These are phyloP conservation scores for Hortaea sp. DNA, from an alignment of 2,329 filamentous ascomycete genomes.

Conservation along the genomic window DNA sequence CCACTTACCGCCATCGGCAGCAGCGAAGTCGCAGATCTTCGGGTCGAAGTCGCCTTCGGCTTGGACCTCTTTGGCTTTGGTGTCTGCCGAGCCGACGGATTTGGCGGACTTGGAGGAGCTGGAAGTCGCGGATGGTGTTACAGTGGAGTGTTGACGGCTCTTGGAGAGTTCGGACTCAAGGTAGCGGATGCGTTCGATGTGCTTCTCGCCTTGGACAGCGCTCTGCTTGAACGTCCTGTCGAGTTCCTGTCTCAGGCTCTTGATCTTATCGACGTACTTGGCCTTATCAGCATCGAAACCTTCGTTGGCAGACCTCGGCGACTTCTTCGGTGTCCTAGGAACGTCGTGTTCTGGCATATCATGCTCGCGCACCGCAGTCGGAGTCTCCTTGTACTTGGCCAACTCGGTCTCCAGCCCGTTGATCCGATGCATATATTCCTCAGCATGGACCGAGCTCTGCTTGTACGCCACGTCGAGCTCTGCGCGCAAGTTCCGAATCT, in stretches of 20 bases:
- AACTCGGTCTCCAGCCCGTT: conserved; percentile 12
- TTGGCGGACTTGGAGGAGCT: not conserved
- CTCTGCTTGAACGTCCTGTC: conserved; percentile 21
- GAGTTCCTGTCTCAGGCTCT: conserved; percentile 13
- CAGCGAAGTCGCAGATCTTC: conserved; percentile 25
- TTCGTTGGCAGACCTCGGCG: not conserved
- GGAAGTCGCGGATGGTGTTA: not conserved
- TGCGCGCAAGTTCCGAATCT: conserved; percentile 13
- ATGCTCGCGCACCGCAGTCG: not conserved
- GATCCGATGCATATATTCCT: conserved; percentile 18
- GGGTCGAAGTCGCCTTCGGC: conserved; percentile 30
- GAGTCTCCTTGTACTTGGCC: conserved; percentile 9
- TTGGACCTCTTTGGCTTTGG: conserved; percentile 13
- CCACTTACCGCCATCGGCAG: conserved; percentile 22
- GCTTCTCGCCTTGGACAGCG: conserved; percentile 18
- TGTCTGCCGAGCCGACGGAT: not conserved
- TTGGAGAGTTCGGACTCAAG: conserved; percentile 14
- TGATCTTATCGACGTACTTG: conserved; percentile 17
- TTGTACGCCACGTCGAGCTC: conserved; percentile 22
- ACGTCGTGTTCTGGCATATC: not conserved
- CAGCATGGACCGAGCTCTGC: conserved; percentile 18
- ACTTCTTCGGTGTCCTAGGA: not conserved
- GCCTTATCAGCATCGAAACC: conserved; percentile 5
- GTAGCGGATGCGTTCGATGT: conserved; percentile 13
- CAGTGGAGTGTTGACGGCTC: conserved; percentile 7